A percentile compares a stretch with the other conserved stretches of the same genome.
Evolutionary conservation across 371 early-diverging fungal genomes (phyloP).

Genomic region (Parasitella parasitica): DNA sequence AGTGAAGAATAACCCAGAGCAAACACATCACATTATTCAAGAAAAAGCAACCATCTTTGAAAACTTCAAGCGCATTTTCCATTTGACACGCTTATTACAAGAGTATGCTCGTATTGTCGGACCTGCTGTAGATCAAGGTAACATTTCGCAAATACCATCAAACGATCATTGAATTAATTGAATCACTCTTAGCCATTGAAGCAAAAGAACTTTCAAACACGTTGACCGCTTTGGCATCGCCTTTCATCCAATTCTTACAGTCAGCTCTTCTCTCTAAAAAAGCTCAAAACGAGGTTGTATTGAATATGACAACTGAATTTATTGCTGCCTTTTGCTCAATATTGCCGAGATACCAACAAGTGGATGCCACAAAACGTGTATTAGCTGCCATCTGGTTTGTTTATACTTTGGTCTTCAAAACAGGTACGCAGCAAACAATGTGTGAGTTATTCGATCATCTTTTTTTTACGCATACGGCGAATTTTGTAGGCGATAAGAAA

Average conservation of each 20-base stretch:
- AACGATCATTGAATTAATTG: background rate
- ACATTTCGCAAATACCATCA: background rate
- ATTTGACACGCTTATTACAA: slow-evolving; percentile 26
- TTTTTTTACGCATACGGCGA: background rate
- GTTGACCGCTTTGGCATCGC: slow-evolving; percentile 17
- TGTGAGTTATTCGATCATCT: no score
- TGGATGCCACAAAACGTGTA: slow-evolving; percentile 25
- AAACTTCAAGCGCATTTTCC: slow-evolving; percentile 11
- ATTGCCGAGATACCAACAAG: slow-evolving; percentile 25
- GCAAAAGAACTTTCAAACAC: slow-evolving; percentile 17
- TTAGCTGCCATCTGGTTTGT: slow-evolving; percentile 39
- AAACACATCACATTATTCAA: background rate
- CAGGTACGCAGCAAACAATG: slow-evolving; percentile 5
- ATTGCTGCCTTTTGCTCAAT: slow-evolving; percentile 35
- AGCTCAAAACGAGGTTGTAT: background rate
- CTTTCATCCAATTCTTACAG: slow-evolving; percentile 26
- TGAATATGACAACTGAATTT: slow-evolving; percentile 31
- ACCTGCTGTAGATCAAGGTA: slow-evolving; percentile 25
- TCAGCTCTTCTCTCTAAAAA: background rate
- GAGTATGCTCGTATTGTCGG: slow-evolving; percentile 26
- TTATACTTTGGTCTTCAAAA: slow-evolving; percentile 18
- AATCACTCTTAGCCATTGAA: slow-evolving; percentile 17
- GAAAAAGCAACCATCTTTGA: slow-evolving; percentile 4
- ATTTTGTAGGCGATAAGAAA: slow-evolving; percentile 12
- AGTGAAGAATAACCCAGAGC: background rate